These are phyloP conservation scores for Pharus latifolius DNA, from an alignment of 176 grass and related monocot species.

Conservation along the genomic window DNA sequence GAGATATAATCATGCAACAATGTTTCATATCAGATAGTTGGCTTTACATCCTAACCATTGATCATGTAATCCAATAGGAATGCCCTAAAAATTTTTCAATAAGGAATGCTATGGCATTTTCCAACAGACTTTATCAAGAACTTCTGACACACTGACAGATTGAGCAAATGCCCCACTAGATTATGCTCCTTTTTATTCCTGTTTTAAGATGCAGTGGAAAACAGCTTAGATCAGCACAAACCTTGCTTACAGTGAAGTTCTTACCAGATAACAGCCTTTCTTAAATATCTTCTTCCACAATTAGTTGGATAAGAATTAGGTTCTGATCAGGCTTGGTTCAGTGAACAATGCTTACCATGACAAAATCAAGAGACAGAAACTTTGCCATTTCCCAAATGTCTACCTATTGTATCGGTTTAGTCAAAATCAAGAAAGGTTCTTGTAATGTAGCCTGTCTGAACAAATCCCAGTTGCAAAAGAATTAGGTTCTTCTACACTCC, in stretches of 20 bases:
- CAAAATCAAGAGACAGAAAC: neutral
- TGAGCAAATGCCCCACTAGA: neutral
- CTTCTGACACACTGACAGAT: neutral
- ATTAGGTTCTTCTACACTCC: neutral
- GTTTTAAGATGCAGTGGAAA: constrained; percentile 12
- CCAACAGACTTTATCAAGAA: no score
- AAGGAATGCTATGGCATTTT: neutral
- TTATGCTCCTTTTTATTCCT: neutral
- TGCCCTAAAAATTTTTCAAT: neutral
- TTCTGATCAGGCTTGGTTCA: neutral
- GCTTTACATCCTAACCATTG: no score
- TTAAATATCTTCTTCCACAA: neutral
- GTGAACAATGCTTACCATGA: neutral
- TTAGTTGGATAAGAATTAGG: neutral
- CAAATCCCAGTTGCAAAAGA: neutral
- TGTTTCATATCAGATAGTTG: no score
- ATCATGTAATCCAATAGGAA: no score
- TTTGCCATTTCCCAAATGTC: neutral
- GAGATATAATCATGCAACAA: no score
- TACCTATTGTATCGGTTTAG: neutral
- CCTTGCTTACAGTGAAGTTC: neutral
- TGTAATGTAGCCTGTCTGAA: neutral
- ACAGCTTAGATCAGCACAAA: constrained; percentile 18
- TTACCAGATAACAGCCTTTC: neutral
- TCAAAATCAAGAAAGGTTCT: neutral